phyloP scores from a whole-genome alignment of 352 stramenopile species.

The Poterioochromonas sp. region DNA sequence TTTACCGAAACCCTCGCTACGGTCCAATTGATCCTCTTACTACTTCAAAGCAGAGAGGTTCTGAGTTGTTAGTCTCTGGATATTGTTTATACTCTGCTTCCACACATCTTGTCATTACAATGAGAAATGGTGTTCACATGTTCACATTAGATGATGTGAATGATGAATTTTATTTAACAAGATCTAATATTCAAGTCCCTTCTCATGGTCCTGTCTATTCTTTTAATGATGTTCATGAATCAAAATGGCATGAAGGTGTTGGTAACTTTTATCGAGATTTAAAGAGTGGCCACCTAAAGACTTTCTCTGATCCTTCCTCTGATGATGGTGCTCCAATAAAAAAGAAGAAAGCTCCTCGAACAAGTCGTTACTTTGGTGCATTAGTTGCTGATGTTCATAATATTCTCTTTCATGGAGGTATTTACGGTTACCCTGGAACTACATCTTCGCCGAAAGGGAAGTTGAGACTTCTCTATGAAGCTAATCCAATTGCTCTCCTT shows the following conservation, averaged over 20 bases:
- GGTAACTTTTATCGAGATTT: slow-evolving; percentile 55
- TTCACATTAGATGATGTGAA: slow-evolving; percentile 82
- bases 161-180: slow-evolving; percentile 84
- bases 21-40: slow-evolving; percentile 31
- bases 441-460: slow-evolving; percentile 71
- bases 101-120: slow-evolving; percentile 81
- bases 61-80: slow-evolving; percentile 84
- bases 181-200: slow-evolving; percentile 86
- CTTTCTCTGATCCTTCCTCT: background rate
- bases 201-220: slow-evolving; percentile 81
- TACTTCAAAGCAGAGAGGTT: slow-evolving; percentile 64
- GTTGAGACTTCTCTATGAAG: slow-evolving; percentile 94
- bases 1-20: slow-evolving; percentile 60
- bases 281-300: slow-evolving; percentile 43
- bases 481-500: slow-evolving; percentile 94
- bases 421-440: slow-evolving; percentile 89
- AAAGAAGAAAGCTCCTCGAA: too few relatives aligned
- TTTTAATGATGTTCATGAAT: slow-evolving; percentile 94
- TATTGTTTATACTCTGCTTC: slow-evolving; percentile 96
- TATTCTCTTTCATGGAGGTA: slow-evolving; percentile 90
- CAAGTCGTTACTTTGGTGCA: slow-evolving; percentile 84
- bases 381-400: slow-evolving; percentile 96
- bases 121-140: slow-evolving; percentile 72
- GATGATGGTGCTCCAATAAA: background rate
- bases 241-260: slow-evolving; percentile 76